Evolutionary conservation across 2,329 filamentous ascomycete species (phyloP), one percentile per base, ranked within the genome.

Genomic region (Epichloe gansuensis): DNA sequence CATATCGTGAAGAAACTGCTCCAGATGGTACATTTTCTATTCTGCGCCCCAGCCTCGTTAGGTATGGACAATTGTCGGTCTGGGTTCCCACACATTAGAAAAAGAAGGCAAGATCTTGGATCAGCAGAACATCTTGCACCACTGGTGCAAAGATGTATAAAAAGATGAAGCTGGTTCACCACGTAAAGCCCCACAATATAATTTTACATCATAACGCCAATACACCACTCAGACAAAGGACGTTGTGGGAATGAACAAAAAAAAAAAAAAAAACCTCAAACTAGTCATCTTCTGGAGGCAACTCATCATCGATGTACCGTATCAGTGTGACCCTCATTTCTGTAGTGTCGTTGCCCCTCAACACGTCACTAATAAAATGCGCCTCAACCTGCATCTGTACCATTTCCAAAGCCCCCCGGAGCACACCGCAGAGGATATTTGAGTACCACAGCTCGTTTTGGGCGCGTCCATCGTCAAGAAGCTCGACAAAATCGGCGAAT

Each of bases 361-460:
- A 74, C 35, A 95, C 79, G 67, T 98, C 93, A 66, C 88, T 96
- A 63, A 95, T 86, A 66, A 97, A 98, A 65, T 95, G 90, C 46
- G 89, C 89, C 66, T 98, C 91, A 4, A 97, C 89, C 69, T 97
- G 93, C 89, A 97, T 95, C 77, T 97, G 91, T 63, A 97, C 91
- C 93, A 98, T 98, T 69, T 98, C 93, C 54, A 98, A 69, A 1
- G 91, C 85, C 93, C 93, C 93, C 59, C 93, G 78, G 55, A 98
- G 73, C 43, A 98, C 87, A 43, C 93, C 93, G 61, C 93, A 96
- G 43, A 97, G 78, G 53, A 98, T 94, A 69, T 97, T 98, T 5
- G 89, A 96, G 68, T 94, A 98, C 93, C 93, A 98, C 40, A 98
- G 74, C 71, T 97, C 91, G 63, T 96, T 90, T 68, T 98, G 93